These are phyloP conservation scores for Annulohypoxylon maeteangense DNA, from an alignment of 495 filamentous ascomycete genomes.

Conservation along the genomic window DNA sequence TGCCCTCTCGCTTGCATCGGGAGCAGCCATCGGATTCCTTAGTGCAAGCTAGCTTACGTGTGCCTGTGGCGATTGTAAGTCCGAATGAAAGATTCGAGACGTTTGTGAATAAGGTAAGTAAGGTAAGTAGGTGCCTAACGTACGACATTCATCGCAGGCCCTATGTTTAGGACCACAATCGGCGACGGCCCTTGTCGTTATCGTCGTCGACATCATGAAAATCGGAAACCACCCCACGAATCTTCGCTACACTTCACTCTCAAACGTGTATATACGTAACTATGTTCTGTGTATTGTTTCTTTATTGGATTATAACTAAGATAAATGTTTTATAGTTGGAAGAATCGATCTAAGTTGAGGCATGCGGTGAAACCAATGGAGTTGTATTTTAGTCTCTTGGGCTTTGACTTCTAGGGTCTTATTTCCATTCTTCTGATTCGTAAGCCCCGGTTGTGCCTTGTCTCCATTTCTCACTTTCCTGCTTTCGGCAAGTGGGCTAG, in stretches of 20 bases:
- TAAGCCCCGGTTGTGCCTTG: constrained; percentile 21
- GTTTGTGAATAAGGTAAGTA: background rate
- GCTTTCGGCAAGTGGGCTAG: constrained; percentile 4
- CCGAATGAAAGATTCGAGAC: constrained; percentile 23
- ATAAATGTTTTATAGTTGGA: background rate
- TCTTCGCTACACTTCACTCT: background rate
- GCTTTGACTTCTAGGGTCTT: background rate
- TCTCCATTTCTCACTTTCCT: background rate
- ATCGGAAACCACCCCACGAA: background rate
- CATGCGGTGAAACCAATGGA: constrained; percentile 3
- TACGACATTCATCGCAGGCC: constrained; percentile 73
- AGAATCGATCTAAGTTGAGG: background rate
- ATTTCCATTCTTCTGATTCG: constrained; percentile 22
- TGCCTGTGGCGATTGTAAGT: constrained; percentile 55
- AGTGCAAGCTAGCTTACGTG: constrained; percentile 69
- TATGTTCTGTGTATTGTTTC: background rate
- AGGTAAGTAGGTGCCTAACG: constrained; percentile 36
- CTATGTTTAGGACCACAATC: constrained; percentile 55
- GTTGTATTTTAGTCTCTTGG: background rate
- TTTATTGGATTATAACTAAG: background rate
- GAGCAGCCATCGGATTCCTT: constrained; percentile 66
- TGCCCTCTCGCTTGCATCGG: constrained; percentile 64
- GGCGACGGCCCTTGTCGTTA: constrained; percentile 11
- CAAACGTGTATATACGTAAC: background rate
- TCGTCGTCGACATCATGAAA: constrained; percentile 25